Base-by-base conservation (phyloP, 1,284 basidiomycete genomes). In the Sanghuangporus weigelae region DNA sequence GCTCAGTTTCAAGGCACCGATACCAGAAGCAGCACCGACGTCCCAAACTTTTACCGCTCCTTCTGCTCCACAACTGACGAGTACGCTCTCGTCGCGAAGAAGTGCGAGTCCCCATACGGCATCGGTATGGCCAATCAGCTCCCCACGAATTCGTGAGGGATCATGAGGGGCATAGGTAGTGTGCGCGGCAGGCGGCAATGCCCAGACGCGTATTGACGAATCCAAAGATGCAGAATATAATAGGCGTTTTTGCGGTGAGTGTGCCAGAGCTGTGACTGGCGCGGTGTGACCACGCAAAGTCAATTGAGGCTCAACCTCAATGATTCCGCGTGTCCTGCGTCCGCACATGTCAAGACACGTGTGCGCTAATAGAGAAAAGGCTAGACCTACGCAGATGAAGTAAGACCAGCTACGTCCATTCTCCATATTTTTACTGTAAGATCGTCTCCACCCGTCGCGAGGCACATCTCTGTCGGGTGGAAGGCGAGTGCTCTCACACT, bases 391-490 rank as follows among this genome's bases (percentile, higher is more conserved):
- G 79, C 79, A 66, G 87, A 85, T 51, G 90, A 88, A 19, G 89
- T 83, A 63, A 93, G 77, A 68, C 83, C 81, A 40, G 83, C 77
- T 26, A 88, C 83, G 68, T 93, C 91, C 78, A 95, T 84, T 67
- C 91, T 83, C 96, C 96, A 99, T 66, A 98, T 86, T 77, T 98
- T 99, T 68, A 99, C 89, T 12, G 95, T 96, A 73, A 86, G 92
- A 73, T 99, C 97, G 74, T 98, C 96, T 46, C 94, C 93, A 44
- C 92, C 96, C 49, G 93, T 95, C 10, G 93, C 94, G 50, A 98
- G 78, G 66, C 89, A 87, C 57, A 94, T 77, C 68, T 94, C 91
- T 38, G 80, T 88, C 0, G 90, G 90, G 72, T 95, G 91, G 80
- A 97, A 96, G 0, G 91, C 87, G 26, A 98, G 80, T 10, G 93